Evolutionary conservation across 768 basidiomycete genomes (phyloP), one percentile per base, ranked within the genome.

Genomic region (Dentipellis fragilis): DNA sequence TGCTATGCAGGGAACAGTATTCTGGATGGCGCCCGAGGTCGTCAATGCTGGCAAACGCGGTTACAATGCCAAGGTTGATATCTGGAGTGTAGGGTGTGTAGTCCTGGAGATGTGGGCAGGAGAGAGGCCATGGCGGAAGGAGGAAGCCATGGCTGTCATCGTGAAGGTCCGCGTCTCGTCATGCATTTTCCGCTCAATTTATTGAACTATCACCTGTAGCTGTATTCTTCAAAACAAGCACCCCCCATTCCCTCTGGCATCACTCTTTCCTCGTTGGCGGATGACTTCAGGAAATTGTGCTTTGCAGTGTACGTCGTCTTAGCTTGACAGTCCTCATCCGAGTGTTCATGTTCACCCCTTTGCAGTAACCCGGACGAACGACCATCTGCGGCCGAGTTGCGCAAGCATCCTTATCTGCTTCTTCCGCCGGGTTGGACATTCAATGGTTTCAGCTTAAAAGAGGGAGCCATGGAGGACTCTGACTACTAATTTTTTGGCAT

Each of bases 21-120:
- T 96, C 68, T 99, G 96, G 95, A 97, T 98, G 95, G 94, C 94
- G 10, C 94, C 94, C 0, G 94, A 93, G 72, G 91, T 96, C 54
- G 81, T 93, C 57, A 85, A 92, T 59, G 85, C 88, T 37, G 81
- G 87, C 68, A 84, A 85, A 68, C 86, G 87, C 63, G 93, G 93
- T 0, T 98, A 98, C 69, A 94, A 92, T 63, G 91, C 87, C 65
- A 98, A 99, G 72, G 85, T 96, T 51, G 96, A 99, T 66, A 95
- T 99, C 61, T 99, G 96, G 96, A 93, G 92, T 68, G 80, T 98
- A 4, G 96, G 96, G 1, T 99, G 96, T 72, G 90, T 98, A n/a
- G 88, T 95, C 14, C 76, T 97, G 60, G 96, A 99, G 70, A 99
- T 99, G 96, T 95, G 93, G 86, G 89, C 90, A 19, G 96, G 96